Percentiles rank a stretch among this genome's conserved stretches.
Conservation (phyloP, 202 grass and related monocot genomes). For the Musa balbisiana region DNA sequence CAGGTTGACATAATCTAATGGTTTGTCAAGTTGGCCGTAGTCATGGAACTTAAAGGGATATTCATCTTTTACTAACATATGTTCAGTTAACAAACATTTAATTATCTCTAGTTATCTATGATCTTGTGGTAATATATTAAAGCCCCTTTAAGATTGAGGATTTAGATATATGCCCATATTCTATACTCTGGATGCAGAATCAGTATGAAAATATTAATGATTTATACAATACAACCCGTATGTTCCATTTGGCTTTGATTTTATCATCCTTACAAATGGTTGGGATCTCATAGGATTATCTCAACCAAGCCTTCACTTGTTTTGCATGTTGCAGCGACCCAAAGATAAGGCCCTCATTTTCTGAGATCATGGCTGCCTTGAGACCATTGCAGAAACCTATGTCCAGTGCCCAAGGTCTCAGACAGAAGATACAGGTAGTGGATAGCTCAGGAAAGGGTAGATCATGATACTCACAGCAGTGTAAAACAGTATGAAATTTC, state of each 20-base stretch:
- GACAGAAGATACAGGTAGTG: conserved; percentile 47
- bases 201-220: no score
- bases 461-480: neutral
- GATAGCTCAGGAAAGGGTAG: conserved; percentile 24
- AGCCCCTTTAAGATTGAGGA: no score
- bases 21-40: no score
- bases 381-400: conserved; percentile 72
- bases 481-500: neutral
- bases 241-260: conserved; percentile 6
- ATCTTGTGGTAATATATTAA: no score
- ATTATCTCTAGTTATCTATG: no score
- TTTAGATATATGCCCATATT: no score
- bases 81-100: no score
- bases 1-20: no score
- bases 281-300: conserved; percentile 4
- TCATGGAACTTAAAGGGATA: no score
- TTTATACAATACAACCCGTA: neutral
- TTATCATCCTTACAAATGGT: neutral
- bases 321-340: conserved; percentile 47
- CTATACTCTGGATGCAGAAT: no score
- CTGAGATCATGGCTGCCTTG: conserved; percentile 78
- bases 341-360: conserved; percentile 78
- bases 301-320: neutral
- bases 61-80: no score
- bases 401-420: conserved; percentile 40